Conservation (phyloP, 2,329 filamentous ascomycete genomes). For the Fusarium succisae region DNA sequence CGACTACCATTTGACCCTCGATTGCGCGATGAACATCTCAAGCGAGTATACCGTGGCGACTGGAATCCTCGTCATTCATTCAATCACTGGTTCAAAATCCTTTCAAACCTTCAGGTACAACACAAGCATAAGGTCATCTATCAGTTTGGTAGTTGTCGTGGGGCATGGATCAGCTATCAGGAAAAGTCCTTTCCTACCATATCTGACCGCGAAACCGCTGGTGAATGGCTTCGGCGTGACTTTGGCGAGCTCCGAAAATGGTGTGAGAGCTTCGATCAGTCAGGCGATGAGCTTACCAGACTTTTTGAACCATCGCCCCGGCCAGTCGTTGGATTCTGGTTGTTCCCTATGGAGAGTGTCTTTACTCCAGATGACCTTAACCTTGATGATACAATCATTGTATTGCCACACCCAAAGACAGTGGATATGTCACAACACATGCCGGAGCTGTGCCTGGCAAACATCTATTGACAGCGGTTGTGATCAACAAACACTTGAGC, state of each 20-base stretch:
- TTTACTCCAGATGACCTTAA: constrained; percentile 30
- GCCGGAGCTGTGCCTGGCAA: constrained; percentile 37
- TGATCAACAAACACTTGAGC: background rate
- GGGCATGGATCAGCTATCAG: background rate
- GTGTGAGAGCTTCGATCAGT: rapidly evolving
- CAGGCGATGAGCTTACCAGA: rapidly evolving
- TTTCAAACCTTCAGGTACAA: rapidly evolving
- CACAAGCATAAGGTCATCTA: background rate
- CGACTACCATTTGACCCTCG: background rate
- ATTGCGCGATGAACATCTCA: background rate
- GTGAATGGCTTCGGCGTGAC: background rate
- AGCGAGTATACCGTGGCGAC: rapidly evolving
- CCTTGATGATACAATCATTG: rapidly evolving
- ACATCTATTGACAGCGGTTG: background rate
- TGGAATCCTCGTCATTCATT: background rate
- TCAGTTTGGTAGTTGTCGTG: background rate
- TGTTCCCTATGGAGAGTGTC: background rate
- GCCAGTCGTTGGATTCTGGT: background rate
- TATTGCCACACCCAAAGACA: background rate
- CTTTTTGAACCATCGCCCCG: background rate
- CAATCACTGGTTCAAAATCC: background rate
- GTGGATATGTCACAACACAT: background rate
- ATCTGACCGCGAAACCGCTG: background rate
- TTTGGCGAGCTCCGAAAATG: background rate
- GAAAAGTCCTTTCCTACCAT: rapidly evolving